Percentiles rank a stretch among this genome's conserved stretches.
These are phyloP conservation scores for Pleoardoris graminearum DNA, from an alignment of 2,329 filamentous ascomycete genomes.

Conservation along the genomic window DNA sequence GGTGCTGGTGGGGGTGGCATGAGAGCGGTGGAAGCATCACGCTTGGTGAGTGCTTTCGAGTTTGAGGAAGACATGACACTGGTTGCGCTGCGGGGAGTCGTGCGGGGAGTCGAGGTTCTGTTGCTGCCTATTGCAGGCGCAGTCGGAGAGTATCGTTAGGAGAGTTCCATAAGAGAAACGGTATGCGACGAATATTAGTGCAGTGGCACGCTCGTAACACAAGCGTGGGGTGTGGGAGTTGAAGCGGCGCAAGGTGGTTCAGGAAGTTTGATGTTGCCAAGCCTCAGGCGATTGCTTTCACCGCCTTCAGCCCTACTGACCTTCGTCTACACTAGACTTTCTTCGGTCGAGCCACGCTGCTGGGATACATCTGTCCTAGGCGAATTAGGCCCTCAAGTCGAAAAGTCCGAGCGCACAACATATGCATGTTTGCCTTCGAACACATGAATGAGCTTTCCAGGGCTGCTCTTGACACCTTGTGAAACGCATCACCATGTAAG, in stretches of 20 bases:
- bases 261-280: slow-evolving; percentile 13
- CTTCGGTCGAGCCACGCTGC: background rate
- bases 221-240: background rate
- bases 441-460: too few relatives aligned
- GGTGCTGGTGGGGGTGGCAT: slow-evolving; percentile 86
- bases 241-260: background rate
- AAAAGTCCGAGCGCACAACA: too few relatives aligned
- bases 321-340: slow-evolving; percentile 8
- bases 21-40: slow-evolving; percentile 65
- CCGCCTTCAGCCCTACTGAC: slow-evolving; percentile 39
- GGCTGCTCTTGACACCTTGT: too few relatives aligned
- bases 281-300: slow-evolving; percentile 23
- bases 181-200: background rate
- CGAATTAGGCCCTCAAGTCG: too few relatives aligned
- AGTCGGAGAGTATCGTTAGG: background rate
- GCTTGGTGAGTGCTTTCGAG: slow-evolving; percentile 68
- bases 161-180: background rate
- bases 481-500: too few relatives aligned
- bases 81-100: too few relatives aligned
- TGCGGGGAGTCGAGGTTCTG: slow-evolving; percentile 1
- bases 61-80: slow-evolving; percentile 34
- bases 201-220: background rate
- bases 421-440: too few relatives aligned
- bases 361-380: too few relatives aligned
- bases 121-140: slow-evolving; percentile 2